Percentiles rank a stretch among this genome's conserved stretches.
Conservation (phyloP, 768 basidiomycete genomes). For the Leccinellum albellum region DNA sequence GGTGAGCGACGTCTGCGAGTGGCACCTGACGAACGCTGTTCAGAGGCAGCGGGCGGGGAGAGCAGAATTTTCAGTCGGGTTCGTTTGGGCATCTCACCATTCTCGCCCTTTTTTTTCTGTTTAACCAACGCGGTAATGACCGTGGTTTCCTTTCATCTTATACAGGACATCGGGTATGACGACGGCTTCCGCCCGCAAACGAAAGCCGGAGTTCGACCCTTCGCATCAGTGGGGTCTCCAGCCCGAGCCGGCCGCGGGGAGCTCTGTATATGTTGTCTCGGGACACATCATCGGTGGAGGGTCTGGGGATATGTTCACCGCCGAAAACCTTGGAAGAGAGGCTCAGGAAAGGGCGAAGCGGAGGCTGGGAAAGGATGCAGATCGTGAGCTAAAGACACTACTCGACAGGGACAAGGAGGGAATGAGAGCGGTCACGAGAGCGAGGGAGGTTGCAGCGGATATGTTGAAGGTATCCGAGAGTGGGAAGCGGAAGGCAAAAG, state of each 20-base stretch:
- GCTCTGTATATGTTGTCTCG: slow-evolving; percentile 74
- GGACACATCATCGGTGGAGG: slow-evolving; percentile 68
- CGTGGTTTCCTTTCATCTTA: background rate
- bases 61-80: slow-evolving; percentile 87
- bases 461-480: slow-evolving; percentile 20
- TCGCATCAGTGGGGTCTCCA: slow-evolving; percentile 72
- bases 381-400: slow-evolving; percentile 56
- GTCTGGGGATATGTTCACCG: slow-evolving; percentile 42
- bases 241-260: slow-evolving; percentile 40
- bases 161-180: slow-evolving; percentile 74
- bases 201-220: slow-evolving; percentile 61
- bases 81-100: slow-evolving; percentile 19
- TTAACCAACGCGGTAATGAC: background rate
- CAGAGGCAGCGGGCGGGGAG: slow-evolving; percentile 68
- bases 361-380: slow-evolving; percentile 54
- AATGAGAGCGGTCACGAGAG: slow-evolving; percentile 58
- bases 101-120: background rate
- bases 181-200: slow-evolving; percentile 40
- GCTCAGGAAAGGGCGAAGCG: slow-evolving; percentile 76
- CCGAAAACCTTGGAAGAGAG: slow-evolving; percentile 75
- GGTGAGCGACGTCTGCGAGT: slow-evolving; percentile 85
- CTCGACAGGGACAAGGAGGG: slow-evolving; percentile 65
- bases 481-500: slow-evolving; percentile 17
- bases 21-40: slow-evolving; percentile 81
- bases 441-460: slow-evolving; percentile 45